These are phyloP conservation scores for Nakaseomyces delphensis DNA, from an alignment of 1,139 yeast genomes.

Conservation along the genomic window DNA sequence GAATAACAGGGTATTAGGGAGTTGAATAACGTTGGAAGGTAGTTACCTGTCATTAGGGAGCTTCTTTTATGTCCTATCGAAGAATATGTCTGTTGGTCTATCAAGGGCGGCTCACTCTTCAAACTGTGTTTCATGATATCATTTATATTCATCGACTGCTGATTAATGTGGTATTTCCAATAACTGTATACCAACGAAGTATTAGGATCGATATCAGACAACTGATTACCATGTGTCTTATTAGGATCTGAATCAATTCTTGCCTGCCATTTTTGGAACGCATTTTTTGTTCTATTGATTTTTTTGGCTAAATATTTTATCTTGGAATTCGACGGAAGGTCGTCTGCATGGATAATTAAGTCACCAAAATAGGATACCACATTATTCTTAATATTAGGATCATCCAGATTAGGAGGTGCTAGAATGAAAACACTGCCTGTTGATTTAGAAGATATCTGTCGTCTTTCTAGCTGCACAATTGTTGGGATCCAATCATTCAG, in stretches of 20 bases:
- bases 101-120: conserved; percentile 23
- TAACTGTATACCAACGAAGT: conserved; percentile 20
- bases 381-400: conserved; percentile 61
- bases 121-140: conserved; percentile 27
- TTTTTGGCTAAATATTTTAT: conserved; percentile 52
- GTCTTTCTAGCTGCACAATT: conserved; percentile 75
- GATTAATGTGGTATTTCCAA: conserved; percentile 27
- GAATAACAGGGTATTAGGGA: conserved; percentile 45
- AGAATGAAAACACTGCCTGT: conserved; percentile 35
- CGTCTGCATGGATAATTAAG: conserved; percentile 35
- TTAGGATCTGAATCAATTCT: conserved; percentile 14
- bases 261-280: conserved; percentile 71
- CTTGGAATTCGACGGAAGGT: conserved; percentile 24
- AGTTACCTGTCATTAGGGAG: conserved; percentile 46
- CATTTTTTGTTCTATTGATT: conserved; percentile 60
- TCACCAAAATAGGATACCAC: conserved; percentile 93
- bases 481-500: conserved; percentile 92
- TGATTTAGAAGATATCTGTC: conserved; percentile 50
- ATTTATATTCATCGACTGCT: conserved; percentile 21
- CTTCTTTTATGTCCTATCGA: conserved; percentile 22
- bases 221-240: neutral
- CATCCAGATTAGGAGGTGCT: conserved; percentile 85
- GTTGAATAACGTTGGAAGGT: conserved; percentile 53
- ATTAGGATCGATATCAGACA: conserved; percentile 9
- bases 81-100: conserved; percentile 22